Conservation (phyloP, 805 yeast species). For the Wickerhamiella azyma region DNA sequence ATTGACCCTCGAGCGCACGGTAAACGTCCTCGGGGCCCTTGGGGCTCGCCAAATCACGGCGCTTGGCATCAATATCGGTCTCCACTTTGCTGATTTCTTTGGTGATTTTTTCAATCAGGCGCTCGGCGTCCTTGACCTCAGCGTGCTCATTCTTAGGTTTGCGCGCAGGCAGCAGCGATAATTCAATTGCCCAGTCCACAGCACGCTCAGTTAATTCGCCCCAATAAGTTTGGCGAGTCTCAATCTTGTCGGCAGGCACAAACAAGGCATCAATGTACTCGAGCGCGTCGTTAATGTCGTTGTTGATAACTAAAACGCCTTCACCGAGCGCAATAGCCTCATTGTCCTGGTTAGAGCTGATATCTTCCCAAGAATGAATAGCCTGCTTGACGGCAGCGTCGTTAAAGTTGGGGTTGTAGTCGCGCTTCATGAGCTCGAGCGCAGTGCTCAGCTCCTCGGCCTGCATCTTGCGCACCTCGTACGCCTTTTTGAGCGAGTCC, state of each 20-base stretch:
- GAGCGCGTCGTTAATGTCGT: not conserved
- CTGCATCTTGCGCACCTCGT: not conserved
- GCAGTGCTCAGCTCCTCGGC: conserved; percentile 23
- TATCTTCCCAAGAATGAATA: conserved; percentile 32
- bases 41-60: conserved; percentile 16
- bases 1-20: conserved; percentile 39
- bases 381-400: conserved; percentile 75
- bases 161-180: conserved; percentile 2
- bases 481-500: conserved; percentile 8
- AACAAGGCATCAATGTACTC: conserved; percentile 5
- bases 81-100: conserved; percentile 13
- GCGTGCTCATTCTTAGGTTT: not conserved
- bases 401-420: conserved; percentile 74
- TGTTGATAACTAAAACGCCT: not conserved
- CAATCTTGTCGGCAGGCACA: not conserved
- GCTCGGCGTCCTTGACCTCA: conserved; percentile 6
- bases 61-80: conserved; percentile 13
- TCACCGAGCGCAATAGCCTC: not conserved
- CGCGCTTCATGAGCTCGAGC: conserved; percentile 35
- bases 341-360: not conserved
- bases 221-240: not conserved
- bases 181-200: conserved; percentile 3
- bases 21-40: conserved; percentile 54
- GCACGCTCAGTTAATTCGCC: not conserved
- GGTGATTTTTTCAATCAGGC: conserved; percentile 11